Conservation (phyloP, 2,329 filamentous ascomycete species). For the Venturia asperata region DNA sequence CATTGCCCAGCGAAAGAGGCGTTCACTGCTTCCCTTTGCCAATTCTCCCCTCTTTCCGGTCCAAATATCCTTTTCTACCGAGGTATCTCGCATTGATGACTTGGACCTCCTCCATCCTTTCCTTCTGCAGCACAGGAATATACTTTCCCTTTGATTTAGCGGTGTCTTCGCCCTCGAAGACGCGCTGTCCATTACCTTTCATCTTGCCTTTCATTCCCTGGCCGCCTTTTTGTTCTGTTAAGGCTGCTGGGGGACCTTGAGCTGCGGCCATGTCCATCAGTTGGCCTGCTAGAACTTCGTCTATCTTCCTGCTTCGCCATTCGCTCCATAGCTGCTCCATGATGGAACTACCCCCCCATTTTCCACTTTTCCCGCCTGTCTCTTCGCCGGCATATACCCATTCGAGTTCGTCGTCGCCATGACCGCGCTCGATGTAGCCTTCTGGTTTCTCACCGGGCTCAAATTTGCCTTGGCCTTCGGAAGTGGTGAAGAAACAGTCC, state of each 20-base stretch:
- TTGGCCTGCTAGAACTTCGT: conserved; percentile 73
- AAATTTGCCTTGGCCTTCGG: conserved; percentile 52
- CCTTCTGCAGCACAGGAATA: conserved; percentile 48
- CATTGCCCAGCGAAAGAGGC: neutral
- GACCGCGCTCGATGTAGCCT: conserved; percentile 17
- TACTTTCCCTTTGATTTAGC: conserved; percentile 51
- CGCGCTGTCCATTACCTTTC: conserved; percentile 37
- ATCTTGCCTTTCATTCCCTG: neutral
- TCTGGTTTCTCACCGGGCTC: conserved; percentile 58
- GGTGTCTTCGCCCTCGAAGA: conserved; percentile 53
- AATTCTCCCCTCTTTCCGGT: neutral
- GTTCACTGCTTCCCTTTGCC: neutral
- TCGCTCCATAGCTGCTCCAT: conserved; percentile 71
- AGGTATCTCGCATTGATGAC: conserved; percentile 56
- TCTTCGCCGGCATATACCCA: conserved; percentile 23
- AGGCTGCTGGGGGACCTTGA: conserved; percentile 22
- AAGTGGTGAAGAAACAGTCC: conserved; percentile 81
- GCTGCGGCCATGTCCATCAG: conserved; percentile 57
- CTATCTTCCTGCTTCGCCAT: conserved; percentile 81
- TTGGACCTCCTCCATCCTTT: conserved; percentile 51
- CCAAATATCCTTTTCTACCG: conserved; percentile 28
- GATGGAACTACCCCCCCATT: conserved; percentile 39
- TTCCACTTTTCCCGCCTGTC: conserved; percentile 29
- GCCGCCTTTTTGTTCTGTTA: conserved; percentile 15
- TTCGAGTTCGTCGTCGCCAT: conserved; percentile 32